These are phyloP conservation scores for Ophiostoma populinum DNA, from an alignment of 2,329 filamentous ascomycete species.

Conservation along the genomic window DNA sequence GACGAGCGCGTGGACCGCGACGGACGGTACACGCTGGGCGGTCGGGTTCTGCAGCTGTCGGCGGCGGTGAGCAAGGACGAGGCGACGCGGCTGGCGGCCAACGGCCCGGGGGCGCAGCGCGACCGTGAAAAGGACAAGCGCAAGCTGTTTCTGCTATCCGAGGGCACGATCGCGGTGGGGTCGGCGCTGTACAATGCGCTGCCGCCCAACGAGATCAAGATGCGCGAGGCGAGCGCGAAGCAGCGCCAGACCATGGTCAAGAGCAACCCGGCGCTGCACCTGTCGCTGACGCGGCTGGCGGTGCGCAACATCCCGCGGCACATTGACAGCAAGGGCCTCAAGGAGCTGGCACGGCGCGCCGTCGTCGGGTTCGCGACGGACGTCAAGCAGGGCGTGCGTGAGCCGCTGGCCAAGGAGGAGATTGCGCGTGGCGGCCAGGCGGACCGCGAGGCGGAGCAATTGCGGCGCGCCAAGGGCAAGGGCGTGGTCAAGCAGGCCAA, in stretches of 20 bases:
- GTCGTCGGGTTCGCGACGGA: conserved; percentile 88
- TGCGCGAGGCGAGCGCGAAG: conserved; percentile 72
- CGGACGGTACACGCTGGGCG: conserved; percentile 79
- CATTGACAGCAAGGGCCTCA: conserved; percentile 72
- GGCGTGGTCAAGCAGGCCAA: conserved; percentile 84
- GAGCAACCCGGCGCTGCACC: conserved; percentile 72
- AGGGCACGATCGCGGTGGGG: conserved; percentile 66
- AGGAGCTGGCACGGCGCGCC: conserved; percentile 78
- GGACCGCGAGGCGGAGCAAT: conserved; percentile 63
- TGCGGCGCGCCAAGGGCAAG: conserved; percentile 67
- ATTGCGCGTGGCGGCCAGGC: conserved; percentile 60
- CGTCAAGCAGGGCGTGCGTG: conserved; percentile 59
- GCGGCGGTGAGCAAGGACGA: conserved; percentile 73
- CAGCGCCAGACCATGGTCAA: conserved; percentile 86
- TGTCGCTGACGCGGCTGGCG: conserved; percentile 79
- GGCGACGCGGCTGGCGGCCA: conserved; percentile 57
- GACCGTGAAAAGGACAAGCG: conserved; percentile 73
- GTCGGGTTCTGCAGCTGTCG: conserved; percentile 68
- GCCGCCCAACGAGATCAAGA: conserved; percentile 61
- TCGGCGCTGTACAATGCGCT: conserved; percentile 64
- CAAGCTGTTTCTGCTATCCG: conserved; percentile 68
- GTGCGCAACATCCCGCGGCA: conserved; percentile 79
- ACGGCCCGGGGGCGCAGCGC: conserved; percentile 45
- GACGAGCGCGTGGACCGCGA: conserved; percentile 67
- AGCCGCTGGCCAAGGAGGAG: conserved; percentile 80